Evolutionary conservation across 345 rosid species (phyloP).

Genomic region (Ricinus communis): DNA sequence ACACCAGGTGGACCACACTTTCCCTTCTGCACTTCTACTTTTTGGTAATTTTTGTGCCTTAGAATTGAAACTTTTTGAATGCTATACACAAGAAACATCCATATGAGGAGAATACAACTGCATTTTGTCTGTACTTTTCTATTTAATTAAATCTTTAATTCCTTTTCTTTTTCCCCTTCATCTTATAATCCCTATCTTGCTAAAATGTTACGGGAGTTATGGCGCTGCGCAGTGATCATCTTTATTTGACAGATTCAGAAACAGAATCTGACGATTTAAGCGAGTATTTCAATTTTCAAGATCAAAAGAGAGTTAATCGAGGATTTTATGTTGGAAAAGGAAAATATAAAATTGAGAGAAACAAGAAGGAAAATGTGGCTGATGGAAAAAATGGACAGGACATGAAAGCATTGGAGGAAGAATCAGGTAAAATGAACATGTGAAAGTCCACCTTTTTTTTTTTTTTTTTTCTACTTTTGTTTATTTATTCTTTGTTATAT

Average conservation of each 20-base stretch:
- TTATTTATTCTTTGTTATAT: too few relatives aligned
- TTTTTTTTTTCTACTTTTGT: too few relatives aligned
- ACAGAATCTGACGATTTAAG: slow-evolving; percentile 13
- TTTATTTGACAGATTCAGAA: slow-evolving; percentile 5
- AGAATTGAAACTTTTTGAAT: background rate
- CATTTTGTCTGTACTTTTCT: background rate
- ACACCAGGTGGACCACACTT: background rate
- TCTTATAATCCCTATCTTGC: too few relatives aligned
- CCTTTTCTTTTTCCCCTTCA: background rate
- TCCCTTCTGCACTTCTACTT: too few relatives aligned
- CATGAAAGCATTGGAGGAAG: background rate
- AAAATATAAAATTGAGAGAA: background rate
- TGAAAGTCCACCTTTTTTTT: too few relatives aligned
- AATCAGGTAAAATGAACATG: slow-evolving; percentile 9
- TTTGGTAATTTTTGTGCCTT: background rate
- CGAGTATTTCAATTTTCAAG: background rate
- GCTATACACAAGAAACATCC: background rate
- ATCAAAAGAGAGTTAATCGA: background rate
- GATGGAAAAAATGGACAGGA: background rate
- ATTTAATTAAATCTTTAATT: too few relatives aligned
- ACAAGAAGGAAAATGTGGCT: background rate
- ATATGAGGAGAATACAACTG: background rate
- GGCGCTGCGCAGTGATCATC: background rate
- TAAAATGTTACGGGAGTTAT: background rate
- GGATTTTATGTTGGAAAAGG: background rate